phyloP scores from a whole-genome alignment of 768 basidiomycete genomes.

The Hericium coralloides region DNA sequence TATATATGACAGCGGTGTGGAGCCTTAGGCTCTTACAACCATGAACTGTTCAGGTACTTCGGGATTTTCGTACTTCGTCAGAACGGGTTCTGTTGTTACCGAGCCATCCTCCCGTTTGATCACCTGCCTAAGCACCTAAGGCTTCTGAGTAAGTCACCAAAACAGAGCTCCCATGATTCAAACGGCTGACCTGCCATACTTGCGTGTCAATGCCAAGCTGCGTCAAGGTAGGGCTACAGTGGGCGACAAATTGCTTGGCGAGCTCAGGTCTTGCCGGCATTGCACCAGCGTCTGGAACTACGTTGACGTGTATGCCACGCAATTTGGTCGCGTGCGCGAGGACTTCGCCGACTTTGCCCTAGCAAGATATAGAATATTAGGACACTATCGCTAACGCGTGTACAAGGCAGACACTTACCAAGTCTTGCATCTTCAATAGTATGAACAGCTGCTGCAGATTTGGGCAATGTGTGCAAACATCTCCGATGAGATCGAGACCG shows the following conservation, averaged over 20 bases:
- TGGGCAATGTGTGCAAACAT: slow-evolving; percentile 46
- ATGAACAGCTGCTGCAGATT: slow-evolving; percentile 58
- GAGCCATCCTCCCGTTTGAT: slow-evolving; percentile 29
- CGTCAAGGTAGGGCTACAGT: slow-evolving; percentile 41
- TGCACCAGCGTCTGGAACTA: slow-evolving; percentile 14
- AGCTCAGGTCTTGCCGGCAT: slow-evolving; percentile 5
- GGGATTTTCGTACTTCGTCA: slow-evolving; percentile 51
- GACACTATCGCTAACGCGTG: not conserved
- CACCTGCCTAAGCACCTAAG: slow-evolving; percentile 40
- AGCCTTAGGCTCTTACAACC: slow-evolving; percentile 42
- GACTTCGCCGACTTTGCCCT: slow-evolving; percentile 33
- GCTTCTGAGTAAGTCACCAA: not conserved
- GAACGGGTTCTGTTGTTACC: slow-evolving; percentile 26
- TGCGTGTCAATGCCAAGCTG: slow-evolving; percentile 62
- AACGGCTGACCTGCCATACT: slow-evolving; percentile 56
- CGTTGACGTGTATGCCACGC: slow-evolving; percentile 53
- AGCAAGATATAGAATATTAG: not conserved
- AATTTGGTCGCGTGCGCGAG: slow-evolving; percentile 40
- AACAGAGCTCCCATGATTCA: not conserved
- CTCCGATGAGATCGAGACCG: slow-evolving; percentile 35
- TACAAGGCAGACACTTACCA: slow-evolving; percentile 30
- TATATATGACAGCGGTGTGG: no score
- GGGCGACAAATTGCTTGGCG: slow-evolving; percentile 33
- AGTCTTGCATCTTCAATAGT: slow-evolving; percentile 34
- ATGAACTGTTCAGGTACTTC: slow-evolving; percentile 69